Conservation (phyloP, 805 yeast species). For the Kuraishia ogatae region DNA sequence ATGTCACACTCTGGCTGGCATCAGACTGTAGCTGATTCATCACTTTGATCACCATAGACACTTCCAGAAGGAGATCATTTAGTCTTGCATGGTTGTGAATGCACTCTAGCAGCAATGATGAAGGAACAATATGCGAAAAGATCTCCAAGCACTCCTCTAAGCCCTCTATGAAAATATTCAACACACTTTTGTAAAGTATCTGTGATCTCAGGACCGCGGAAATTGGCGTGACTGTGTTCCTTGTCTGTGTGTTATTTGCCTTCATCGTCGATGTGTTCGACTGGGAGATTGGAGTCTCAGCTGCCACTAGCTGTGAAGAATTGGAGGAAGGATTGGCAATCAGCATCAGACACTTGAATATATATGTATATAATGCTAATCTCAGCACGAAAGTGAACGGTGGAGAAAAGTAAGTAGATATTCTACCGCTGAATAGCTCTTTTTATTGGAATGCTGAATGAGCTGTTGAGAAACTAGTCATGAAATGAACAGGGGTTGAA, state of each 20-base stretch:
- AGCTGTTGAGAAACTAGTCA: neutral
- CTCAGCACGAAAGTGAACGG: neutral
- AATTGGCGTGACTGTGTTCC: neutral
- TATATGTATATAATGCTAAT: neutral
- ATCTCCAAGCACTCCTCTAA: neutral
- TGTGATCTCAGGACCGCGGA: neutral
- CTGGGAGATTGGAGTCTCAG: neutral
- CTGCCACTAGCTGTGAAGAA: neutral
- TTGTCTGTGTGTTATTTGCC: neutral
- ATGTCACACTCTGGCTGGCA: neutral
- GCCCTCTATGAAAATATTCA: neutral
- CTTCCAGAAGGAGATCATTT: neutral
- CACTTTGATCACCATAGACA: neutral
- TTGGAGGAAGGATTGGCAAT: neutral
- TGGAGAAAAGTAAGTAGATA: neutral
- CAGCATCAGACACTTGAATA: neutral
- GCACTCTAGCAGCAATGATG: neutral
- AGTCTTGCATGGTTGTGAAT: neutral
- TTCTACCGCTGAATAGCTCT: neutral
- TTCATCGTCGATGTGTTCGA: neutral
- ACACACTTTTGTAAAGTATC: neutral
- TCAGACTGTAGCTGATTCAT: neutral
- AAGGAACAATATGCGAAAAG: neutral
- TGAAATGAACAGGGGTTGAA: neutral
- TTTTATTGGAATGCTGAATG: neutral